Evolutionary conservation across 345 rosid genomes (phyloP), one percentile per base, ranked within the genome.

Genomic region (Nephelium lappaceum): DNA sequence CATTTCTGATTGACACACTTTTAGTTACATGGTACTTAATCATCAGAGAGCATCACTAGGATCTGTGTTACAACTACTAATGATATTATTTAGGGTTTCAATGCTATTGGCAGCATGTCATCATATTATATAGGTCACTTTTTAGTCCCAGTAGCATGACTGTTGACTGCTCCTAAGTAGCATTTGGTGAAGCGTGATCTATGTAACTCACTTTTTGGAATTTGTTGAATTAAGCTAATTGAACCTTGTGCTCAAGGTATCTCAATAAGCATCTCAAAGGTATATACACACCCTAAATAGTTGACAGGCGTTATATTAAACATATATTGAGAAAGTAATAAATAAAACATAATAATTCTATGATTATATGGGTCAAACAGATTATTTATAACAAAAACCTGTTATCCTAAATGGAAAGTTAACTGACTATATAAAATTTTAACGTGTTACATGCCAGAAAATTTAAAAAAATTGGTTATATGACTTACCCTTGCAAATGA

Each of bases 401-500:
- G 14, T 49, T 73, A 21, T 47, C 43, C 11, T 58, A 6, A 58
- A 58, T 14, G 45, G 11, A 65, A n/a, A 55, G 69, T 19, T 24
- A 3, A 67, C 8, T 58, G 7, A 55, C 71, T 36, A 43, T 18
- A 21, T 57, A 55, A 16, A 72, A 62, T 39, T 36, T 39, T 12
- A 55, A 71, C 24, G 47, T 27, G 45, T 24, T 23, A 47, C 41
- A 66, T 41, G 39, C 67, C 45, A 62, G 41, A 74, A 45, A 67
- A 15, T 41, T 75, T 45, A 36, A 6, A 15, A 55, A 66, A 71
- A 68, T 41, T 23, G 19, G 57, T 42, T 8, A 61, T 18, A 68
- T 71, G 38, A 89, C 90, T 83, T 85, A 94, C 99, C 87, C 97
- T 88, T 68, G 91, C 45, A 87, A 93, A 94, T 49, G 94, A 87